phyloP scores from a whole-genome alignment of 306 rosid species.

The Begonia fuchsioides region DNA sequence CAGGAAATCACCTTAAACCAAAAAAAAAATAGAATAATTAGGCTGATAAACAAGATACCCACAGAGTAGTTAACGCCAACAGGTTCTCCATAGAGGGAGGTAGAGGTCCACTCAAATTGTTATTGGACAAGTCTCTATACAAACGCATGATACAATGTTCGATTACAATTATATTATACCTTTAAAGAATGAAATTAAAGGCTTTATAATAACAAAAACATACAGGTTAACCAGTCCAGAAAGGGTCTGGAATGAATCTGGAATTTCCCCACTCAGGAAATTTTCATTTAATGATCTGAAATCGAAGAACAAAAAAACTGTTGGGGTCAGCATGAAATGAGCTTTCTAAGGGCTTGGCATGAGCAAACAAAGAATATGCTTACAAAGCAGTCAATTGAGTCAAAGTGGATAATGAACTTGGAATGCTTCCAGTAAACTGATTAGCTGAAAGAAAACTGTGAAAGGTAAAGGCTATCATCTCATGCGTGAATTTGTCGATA shows the following conservation, averaged over 20 bases:
- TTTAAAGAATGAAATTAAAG: too few species aligned
- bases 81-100: slow-evolving; percentile 53
- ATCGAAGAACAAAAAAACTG: not conserved
- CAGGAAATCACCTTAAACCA: slow-evolving; percentile 13
- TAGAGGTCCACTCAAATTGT: slow-evolving; percentile 69
- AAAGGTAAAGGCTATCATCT: slow-evolving; percentile 23
- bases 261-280: slow-evolving; percentile 62
- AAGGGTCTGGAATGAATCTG: slow-evolving; percentile 51
- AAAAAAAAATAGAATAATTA: not conserved
- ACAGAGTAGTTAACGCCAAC: slow-evolving; percentile 59
- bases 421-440: slow-evolving; percentile 68
- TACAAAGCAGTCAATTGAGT: slow-evolving; percentile 50
- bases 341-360: too few species aligned
- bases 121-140: slow-evolving; percentile 68
- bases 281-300: slow-evolving; percentile 79
- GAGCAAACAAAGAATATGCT: slow-evolving; percentile 4
- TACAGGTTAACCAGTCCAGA: slow-evolving; percentile 62
- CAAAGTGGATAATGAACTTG: slow-evolving; percentile 50
- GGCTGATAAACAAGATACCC: slow-evolving; percentile 23
- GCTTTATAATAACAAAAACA: slow-evolving; percentile 8
- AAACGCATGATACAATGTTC: not conserved
- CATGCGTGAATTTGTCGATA: slow-evolving; percentile 15
- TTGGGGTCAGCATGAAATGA: too few species aligned
- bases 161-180: too few species aligned
- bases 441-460: slow-evolving; percentile 87